These are phyloP conservation scores for Colletotrichum noveboracense DNA, from an alignment of 2,329 filamentous ascomycete species.

Conservation along the genomic window DNA sequence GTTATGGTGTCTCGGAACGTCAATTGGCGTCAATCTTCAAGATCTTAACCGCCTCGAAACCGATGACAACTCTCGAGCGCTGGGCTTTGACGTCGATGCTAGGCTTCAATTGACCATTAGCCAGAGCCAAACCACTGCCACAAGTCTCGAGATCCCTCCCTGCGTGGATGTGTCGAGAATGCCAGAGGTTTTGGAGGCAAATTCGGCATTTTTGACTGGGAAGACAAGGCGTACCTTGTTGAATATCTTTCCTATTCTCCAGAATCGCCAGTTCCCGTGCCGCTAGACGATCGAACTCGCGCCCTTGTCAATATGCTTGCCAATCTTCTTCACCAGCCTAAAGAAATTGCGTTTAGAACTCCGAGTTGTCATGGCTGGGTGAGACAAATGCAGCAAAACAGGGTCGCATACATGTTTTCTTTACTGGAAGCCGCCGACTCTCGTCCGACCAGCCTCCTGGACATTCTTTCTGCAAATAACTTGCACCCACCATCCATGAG, in stretches of 20 bases:
- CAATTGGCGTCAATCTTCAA: not conserved
- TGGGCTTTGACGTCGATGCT: not conserved
- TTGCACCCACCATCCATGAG: not conserved
- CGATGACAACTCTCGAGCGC: not conserved
- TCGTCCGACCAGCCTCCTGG: rapidly evolving
- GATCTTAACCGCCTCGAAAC: not conserved
- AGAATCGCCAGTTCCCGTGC: rapidly evolving
- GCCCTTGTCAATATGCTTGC: rapidly evolving
- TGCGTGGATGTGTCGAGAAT: rapidly evolving
- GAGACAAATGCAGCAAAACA: not conserved
- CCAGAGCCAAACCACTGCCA: rapidly evolving
- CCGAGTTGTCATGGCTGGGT: not conserved
- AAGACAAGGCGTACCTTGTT: rapidly evolving
- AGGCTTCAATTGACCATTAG: not conserved
- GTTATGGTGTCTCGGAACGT: not conserved
- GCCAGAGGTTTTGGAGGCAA: rapidly evolving
- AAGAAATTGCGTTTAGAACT: not conserved
- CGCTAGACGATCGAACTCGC: not conserved
- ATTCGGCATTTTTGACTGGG: not conserved
- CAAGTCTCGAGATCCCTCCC: not conserved
- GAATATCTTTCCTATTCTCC: not conserved
- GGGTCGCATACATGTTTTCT: not conserved
- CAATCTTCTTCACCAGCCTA: not conserved
- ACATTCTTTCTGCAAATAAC: rapidly evolving
- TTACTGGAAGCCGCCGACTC: not conserved